These are phyloP conservation scores for Ogataea paraovalis DNA, from an alignment of 805 yeast genomes.

Conservation along the genomic window DNA sequence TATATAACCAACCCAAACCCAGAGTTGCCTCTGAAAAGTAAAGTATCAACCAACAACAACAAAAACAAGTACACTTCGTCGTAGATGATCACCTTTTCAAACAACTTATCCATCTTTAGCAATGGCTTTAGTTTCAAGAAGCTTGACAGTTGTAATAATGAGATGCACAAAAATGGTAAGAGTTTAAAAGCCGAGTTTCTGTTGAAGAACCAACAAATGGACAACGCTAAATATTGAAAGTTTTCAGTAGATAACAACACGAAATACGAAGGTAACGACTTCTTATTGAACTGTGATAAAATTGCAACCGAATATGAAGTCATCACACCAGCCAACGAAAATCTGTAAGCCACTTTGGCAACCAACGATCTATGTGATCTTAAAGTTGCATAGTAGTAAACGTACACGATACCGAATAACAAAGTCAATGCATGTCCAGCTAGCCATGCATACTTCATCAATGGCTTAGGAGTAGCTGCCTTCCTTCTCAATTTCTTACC, in stretches of 20 bases:
- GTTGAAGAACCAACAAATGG: slow-evolving; percentile 57
- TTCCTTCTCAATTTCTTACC: slow-evolving; percentile 36
- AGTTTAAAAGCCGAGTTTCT: slow-evolving; percentile 64
- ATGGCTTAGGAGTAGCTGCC: slow-evolving; percentile 30
- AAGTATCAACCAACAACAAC: slow-evolving; percentile 54
- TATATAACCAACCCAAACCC: slow-evolving; percentile 65
- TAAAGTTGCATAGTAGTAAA: slow-evolving; percentile 31
- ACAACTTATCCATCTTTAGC: not conserved
- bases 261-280: slow-evolving; percentile 54
- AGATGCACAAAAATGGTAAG: slow-evolving; percentile 53
- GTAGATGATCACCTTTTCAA: slow-evolving; percentile 41
- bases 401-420: slow-evolving; percentile 38
- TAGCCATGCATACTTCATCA: slow-evolving; percentile 50
- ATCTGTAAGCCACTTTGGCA: slow-evolving; percentile 50
- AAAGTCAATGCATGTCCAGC: slow-evolving; percentile 50
- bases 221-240: slow-evolving; percentile 62
- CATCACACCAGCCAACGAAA: slow-evolving; percentile 54
- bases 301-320: slow-evolving; percentile 50
- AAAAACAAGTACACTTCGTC: slow-evolving; percentile 55
- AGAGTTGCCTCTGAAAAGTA: slow-evolving; percentile 59
- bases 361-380: slow-evolving; percentile 38
- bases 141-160: slow-evolving; percentile 52
- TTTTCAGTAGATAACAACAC: slow-evolving; percentile 69
- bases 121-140: slow-evolving; percentile 39
- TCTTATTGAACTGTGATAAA: slow-evolving; percentile 55